Conservation (phyloP, 371 early-diverging fungal genomes). For the Dichotomocladium elegans region DNA sequence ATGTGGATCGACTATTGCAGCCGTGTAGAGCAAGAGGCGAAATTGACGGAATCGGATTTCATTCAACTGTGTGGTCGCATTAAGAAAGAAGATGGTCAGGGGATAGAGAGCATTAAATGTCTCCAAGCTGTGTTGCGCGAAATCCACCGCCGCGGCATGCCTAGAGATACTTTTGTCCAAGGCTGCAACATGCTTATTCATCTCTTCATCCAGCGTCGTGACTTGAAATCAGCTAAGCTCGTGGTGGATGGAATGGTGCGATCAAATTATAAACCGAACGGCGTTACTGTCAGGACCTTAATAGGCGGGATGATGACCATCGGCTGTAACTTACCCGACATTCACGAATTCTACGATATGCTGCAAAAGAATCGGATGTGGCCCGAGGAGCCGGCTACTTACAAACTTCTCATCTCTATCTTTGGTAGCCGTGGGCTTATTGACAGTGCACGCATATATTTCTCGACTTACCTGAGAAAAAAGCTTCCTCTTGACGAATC, state of each 20-base stretch:
- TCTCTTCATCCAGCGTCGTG: slow-evolving; percentile 12
- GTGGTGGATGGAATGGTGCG: slow-evolving; percentile 27
- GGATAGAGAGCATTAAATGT: slow-evolving; percentile 5
- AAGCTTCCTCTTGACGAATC: neutral
- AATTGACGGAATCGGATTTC: neutral
- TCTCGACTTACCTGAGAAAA: slow-evolving; percentile 1
- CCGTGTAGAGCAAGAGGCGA: neutral
- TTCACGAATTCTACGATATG: slow-evolving; percentile 12
- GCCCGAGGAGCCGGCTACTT: neutral
- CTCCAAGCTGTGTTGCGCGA: slow-evolving; percentile 23
- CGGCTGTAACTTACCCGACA: slow-evolving; percentile 6
- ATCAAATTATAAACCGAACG: slow-evolving; percentile 1
- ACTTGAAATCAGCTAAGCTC: slow-evolving; percentile 24
- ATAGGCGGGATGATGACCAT: slow-evolving; percentile 19
- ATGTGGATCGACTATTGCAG: neutral
- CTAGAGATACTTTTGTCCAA: slow-evolving; percentile 12
- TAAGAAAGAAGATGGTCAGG: neutral
- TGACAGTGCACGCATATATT: slow-evolving; percentile 8
- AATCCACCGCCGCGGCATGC: slow-evolving; percentile 9
- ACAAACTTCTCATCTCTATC: slow-evolving; percentile 16
- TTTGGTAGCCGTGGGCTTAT: slow-evolving; percentile 13
- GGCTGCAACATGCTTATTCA: slow-evolving; percentile 39
- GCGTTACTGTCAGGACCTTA: slow-evolving; percentile 21
- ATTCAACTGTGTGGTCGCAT: slow-evolving; percentile 1
- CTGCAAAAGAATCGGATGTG: slow-evolving; percentile 7